Evolutionary conservation across 768 basidiomycete genomes (phyloP).

Genomic region (Serendipita indica): DNA sequence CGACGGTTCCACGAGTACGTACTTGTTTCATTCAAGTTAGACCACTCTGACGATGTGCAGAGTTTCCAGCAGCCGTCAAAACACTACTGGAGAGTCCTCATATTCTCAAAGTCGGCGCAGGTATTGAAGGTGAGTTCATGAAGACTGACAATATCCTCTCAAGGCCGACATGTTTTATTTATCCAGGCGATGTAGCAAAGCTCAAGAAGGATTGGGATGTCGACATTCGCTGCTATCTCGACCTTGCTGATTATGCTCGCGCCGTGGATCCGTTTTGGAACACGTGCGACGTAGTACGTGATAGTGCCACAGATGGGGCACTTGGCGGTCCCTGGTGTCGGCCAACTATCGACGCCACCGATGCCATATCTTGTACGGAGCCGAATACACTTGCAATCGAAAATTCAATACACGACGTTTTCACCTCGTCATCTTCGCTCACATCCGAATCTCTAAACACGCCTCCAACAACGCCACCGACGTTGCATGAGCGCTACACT

Average conservation of each 20-base stretch:
- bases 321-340: not conserved
- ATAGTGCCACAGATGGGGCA: not conserved
- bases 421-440: not conserved
- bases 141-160: not conserved
- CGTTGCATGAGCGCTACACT: not conserved
- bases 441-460: not conserved
- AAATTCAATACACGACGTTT: not conserved
- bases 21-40: not conserved
- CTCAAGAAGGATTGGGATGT: not conserved
- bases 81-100: not conserved
- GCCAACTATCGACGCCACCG: not conserved
- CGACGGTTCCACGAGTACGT: not conserved
- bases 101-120: slow-evolving; percentile 1
- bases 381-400: not conserved
- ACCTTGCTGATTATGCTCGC: not conserved
- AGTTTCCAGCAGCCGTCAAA: not conserved
- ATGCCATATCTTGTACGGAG: not conserved
- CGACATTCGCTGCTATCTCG: not conserved
- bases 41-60: not conserved
- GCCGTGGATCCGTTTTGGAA: not conserved
- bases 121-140: not conserved
- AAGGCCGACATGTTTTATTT: not conserved
- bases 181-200: not conserved
- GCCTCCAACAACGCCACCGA: not conserved
- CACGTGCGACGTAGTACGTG: not conserved